phyloP scores from a whole-genome alignment of 2,329 filamentous ascomycete species.

The Chaetomium globosum region DNA sequence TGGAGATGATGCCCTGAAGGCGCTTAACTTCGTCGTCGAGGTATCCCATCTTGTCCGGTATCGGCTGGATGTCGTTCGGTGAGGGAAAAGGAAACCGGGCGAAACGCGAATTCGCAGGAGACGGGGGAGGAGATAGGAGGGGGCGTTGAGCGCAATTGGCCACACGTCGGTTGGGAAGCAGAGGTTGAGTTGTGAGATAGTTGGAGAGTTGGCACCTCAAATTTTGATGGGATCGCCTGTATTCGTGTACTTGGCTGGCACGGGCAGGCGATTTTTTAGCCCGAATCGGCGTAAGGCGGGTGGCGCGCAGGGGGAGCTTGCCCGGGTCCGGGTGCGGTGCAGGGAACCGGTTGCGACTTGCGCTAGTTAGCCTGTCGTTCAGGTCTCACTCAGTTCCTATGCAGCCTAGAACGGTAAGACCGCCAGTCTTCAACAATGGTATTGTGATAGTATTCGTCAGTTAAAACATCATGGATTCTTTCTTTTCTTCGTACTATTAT shows the following conservation, averaged over 20 bases:
- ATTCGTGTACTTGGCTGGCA: conserved; percentile 15
- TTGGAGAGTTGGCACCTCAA: conserved; percentile 26
- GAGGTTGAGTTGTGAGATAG: conserved; percentile 22
- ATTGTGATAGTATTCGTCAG: no score
- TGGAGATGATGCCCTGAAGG: conserved; percentile 80
- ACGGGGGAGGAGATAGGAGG: conserved; percentile 18
- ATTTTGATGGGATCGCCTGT: conserved; percentile 30
- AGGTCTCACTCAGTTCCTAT: background rate
- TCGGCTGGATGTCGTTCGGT: conserved; percentile 28
- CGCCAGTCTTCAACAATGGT: background rate
- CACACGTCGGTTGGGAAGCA: conserved; percentile 22
- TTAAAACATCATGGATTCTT: background rate
- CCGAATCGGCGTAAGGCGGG: conserved; percentile 14
- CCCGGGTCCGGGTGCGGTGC: conserved; percentile 25
- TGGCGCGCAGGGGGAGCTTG: conserved; percentile 13
- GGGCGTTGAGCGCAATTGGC: conserved; percentile 30
- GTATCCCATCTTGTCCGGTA: conserved; percentile 72
- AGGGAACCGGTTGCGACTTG: conserved; percentile 34
- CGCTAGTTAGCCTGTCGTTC: background rate
- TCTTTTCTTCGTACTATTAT: background rate
- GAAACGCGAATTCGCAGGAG: conserved; percentile 19
- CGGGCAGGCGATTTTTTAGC: conserved; percentile 30
- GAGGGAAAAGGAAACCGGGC: conserved; percentile 21
- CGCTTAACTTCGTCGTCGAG: conserved; percentile 82
- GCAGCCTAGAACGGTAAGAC: background rate